Percentiles rank a stretch among this genome's conserved stretches.
These are phyloP conservation scores for Russula abietina DNA, from an alignment of 768 basidiomycete genomes.

Conservation along the genomic window DNA sequence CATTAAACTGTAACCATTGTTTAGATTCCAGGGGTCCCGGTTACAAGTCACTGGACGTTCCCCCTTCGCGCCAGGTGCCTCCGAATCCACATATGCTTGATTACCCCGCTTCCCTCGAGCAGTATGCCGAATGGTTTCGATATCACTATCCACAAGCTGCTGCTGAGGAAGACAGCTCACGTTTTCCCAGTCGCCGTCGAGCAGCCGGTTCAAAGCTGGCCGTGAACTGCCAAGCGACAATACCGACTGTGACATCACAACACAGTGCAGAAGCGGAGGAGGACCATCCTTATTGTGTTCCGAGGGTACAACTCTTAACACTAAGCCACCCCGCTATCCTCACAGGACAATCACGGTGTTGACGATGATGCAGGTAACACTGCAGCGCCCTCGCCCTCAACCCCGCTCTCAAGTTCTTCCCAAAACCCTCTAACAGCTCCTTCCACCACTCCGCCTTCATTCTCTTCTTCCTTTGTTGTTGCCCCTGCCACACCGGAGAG, in stretches of 20 bases:
- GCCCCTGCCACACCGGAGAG: not conserved
- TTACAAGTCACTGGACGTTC: too few relatives aligned
- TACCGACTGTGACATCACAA: not conserved
- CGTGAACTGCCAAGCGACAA: not conserved
- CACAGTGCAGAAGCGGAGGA: not conserved
- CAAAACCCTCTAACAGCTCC: conserved; percentile 6
- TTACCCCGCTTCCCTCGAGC: too few relatives aligned
- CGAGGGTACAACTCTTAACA: not conserved
- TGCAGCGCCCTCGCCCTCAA: conserved; percentile 8
- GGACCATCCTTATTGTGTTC: not conserved
- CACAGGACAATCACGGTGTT: not conserved
- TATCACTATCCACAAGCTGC: too few relatives aligned
- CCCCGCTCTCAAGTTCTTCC: conserved; percentile 8
- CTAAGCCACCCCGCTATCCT: not conserved
- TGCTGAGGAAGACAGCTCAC: too few relatives aligned
- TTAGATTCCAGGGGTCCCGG: too few relatives aligned
- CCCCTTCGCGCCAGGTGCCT: too few relatives aligned
- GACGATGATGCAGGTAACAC: not conserved
- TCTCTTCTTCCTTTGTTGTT: not conserved
- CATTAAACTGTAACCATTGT: too few relatives aligned
- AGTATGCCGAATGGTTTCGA: too few relatives aligned
- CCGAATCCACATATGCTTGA: too few relatives aligned
- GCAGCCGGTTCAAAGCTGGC: not conserved
- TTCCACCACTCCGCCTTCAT: too few relatives aligned
- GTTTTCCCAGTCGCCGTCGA: too few relatives aligned